These are phyloP conservation scores for Fusarium humuli DNA, from an alignment of 2,329 filamentous ascomycete genomes.

Conservation along the genomic window DNA sequence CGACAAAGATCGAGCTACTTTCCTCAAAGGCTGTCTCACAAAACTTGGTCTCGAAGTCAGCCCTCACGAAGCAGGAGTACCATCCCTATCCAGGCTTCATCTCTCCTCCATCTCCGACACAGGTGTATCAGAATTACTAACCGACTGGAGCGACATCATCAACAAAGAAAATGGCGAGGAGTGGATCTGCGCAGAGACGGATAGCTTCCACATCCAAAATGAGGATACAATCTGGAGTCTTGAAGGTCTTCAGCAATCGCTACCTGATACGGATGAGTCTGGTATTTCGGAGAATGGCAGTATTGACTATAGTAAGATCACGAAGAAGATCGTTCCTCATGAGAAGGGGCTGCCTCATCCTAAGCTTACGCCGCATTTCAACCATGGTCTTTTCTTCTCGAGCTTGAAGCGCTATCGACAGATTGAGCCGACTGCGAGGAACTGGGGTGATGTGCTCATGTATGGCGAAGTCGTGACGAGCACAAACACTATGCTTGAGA, in stretches of 20 bases:
- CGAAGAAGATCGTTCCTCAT: conserved; percentile 81
- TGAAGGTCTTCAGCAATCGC: conserved; percentile 63
- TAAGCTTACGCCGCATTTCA: conserved; percentile 86
- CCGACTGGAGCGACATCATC: conserved; percentile 74
- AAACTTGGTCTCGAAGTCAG: conserved; percentile 87
- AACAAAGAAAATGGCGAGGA: conserved; percentile 73
- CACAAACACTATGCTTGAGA: conserved; percentile 93
- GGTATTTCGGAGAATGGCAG: conserved; percentile 61
- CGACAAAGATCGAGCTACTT: conserved; percentile 76
- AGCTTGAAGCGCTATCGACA: conserved; percentile 75
- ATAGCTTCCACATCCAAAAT: conserved; percentile 83
- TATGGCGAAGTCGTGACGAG: conserved; percentile 95
- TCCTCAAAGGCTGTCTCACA: conserved; percentile 81
- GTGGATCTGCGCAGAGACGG: conserved; percentile 82
- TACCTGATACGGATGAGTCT: conserved; percentile 52
- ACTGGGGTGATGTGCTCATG: conserved; percentile 82
- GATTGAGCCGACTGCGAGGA: conserved; percentile 65
- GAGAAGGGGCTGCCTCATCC: conserved; percentile 73
- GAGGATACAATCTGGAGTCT: conserved; percentile 71
- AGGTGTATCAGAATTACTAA: conserved; percentile 75
- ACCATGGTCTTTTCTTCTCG: conserved; percentile 82
- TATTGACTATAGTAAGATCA: conserved; percentile 77
- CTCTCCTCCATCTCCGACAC: conserved; percentile 76
- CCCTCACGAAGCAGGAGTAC: conserved; percentile 74
- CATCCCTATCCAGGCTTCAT: conserved; percentile 84